phyloP scores from a whole-genome alignment of 805 yeast genomes.

The Candida ficus region DNA sequence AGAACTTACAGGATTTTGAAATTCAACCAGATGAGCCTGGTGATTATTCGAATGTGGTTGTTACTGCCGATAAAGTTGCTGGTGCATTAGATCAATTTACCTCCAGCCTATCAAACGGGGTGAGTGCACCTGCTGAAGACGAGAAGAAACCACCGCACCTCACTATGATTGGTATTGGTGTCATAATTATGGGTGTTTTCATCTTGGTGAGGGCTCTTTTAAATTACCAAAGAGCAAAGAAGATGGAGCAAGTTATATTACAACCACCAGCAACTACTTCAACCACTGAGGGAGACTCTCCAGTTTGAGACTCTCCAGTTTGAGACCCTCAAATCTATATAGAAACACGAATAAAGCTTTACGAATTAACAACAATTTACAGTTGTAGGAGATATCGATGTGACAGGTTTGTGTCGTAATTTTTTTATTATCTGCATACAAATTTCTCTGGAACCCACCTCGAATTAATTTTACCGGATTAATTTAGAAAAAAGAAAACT shows the following conservation, averaged over 20 bases:
- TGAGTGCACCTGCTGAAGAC: constrained; percentile 11
- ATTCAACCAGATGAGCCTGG: constrained; percentile 57
- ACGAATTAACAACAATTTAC: no score
- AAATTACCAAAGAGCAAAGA: constrained; percentile 72
- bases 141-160: constrained; percentile 1
- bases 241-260: constrained; percentile 62
- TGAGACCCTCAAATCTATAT: no score
- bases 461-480: no score
- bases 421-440: no score
- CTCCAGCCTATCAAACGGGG: constrained; percentile 18
- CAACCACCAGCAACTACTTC: constrained; percentile 31
- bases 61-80: constrained; percentile 25
- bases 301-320: no score
- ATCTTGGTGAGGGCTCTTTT: constrained; percentile 61
- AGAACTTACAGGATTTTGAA: constrained; percentile 26
- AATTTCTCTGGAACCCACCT: no score
- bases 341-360: no score
- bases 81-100: constrained; percentile 24
- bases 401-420: no score
- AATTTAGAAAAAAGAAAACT: no score
- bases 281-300: no score
- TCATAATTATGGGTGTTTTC: constrained; percentile 65
- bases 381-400: no score
- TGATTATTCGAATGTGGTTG: constrained; percentile 31
- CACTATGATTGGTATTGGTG: constrained; percentile 47